Conservation (phyloP, 192 early-diverging fungal species). For the Coemansia sp. region DNA sequence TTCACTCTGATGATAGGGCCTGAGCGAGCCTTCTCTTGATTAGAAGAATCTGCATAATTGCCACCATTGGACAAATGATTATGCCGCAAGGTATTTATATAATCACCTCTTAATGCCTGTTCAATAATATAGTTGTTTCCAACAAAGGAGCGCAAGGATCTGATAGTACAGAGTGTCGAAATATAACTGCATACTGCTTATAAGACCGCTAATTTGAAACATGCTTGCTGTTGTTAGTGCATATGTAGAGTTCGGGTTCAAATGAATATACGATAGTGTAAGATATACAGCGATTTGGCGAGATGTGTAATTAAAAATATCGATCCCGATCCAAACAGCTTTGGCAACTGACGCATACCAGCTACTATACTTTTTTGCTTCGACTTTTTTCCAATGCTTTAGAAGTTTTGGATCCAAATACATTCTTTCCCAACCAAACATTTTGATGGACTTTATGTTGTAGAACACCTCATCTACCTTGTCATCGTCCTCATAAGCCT, state of each 20-base stretch:
- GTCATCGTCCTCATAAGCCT: background rate
- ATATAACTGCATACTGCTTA: background rate
- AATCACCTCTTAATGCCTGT: constrained; percentile 21
- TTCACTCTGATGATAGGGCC: constrained; percentile 7
- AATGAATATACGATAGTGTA: constrained; percentile 15
- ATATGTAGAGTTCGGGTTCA: constrained; percentile 1
- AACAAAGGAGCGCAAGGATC: background rate
- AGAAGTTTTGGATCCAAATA: constrained; percentile 26
- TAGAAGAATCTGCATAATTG: too few relatives aligned
- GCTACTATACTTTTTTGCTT: background rate
- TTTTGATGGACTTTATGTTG: constrained; percentile 31
- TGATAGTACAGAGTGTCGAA: background rate
- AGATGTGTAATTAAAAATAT: background rate
- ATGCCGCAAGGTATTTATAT: constrained; percentile 21
- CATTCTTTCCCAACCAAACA: constrained; percentile 47
- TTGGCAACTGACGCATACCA: constrained; percentile 34
- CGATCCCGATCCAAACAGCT: constrained; percentile 7
- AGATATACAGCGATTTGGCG: constrained; percentile 13
- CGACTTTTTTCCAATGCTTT: background rate
- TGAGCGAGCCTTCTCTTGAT: background rate
- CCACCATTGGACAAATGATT: background rate
- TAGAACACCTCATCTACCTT: constrained; percentile 19
- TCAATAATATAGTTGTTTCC: constrained; percentile 12
- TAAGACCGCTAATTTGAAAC: constrained; percentile 17
- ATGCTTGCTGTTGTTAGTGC: constrained; percentile 10